These are phyloP conservation scores for Thelonectria rubi DNA, from an alignment of 2,329 filamentous ascomycete genomes.

Conservation along the genomic window DNA sequence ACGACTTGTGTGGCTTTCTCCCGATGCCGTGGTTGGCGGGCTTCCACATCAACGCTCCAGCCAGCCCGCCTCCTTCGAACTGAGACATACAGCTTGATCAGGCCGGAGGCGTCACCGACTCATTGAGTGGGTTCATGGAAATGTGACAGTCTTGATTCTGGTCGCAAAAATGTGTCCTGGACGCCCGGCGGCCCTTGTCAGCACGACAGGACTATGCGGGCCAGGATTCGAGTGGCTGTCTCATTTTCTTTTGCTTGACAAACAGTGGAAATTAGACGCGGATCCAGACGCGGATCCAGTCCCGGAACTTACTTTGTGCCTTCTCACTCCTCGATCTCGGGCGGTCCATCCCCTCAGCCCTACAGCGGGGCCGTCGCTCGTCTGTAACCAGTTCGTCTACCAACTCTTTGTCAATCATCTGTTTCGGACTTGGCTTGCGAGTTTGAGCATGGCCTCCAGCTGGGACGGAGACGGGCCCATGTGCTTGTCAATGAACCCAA, in stretches of 20 bases:
- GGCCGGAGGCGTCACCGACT: neutral
- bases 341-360: neutral
- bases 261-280: neutral
- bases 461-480: constrained; percentile 25
- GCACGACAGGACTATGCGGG: neutral
- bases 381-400: neutral
- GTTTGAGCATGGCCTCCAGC: constrained; percentile 23
- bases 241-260: neutral
- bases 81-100: neutral
- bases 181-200: neutral
- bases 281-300: neutral
- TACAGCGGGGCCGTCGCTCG: neutral
- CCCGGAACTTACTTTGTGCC: neutral
- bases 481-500: constrained; percentile 28
- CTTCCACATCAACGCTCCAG: neutral
- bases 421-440: constrained; percentile 9
- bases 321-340: neutral
- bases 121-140: neutral
- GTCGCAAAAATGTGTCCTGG: neutral
- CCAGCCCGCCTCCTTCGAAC: neutral
- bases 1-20: neutral
- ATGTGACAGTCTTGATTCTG: neutral
- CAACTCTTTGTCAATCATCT: neutral
- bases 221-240: neutral
- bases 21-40: neutral